Conservation (phyloP, 257 asterid genomes). For the Solanum chmielewskii region DNA sequence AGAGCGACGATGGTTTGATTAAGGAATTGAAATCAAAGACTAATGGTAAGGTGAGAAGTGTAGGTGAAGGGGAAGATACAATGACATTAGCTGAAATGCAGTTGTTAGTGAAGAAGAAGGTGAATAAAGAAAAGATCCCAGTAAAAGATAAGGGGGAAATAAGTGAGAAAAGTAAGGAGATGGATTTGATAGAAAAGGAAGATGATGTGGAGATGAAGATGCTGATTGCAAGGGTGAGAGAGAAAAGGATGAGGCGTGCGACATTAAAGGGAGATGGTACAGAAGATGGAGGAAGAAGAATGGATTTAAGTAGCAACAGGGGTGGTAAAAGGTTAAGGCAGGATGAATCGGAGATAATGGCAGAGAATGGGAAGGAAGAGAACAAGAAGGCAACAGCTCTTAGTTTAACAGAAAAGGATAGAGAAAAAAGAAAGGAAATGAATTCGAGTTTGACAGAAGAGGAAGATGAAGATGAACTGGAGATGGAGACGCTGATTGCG, state of each 20-base stretch:
- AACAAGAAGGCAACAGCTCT: not conserved
- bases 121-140: not conserved
- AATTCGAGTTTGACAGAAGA: not conserved
- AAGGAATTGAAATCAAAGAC: conserved; percentile 2
- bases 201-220: not conserved
- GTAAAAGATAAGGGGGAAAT: conserved; percentile 2
- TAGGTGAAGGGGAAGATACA: conserved; percentile 30
- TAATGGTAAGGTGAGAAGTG: conserved; percentile 8
- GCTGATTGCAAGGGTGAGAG: conserved; percentile 6
- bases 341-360: conserved; percentile 10
- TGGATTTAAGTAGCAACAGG: not conserved
- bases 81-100: conserved; percentile 85
- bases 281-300: not conserved
- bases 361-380: not conserved
- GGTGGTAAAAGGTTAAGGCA: not conserved
- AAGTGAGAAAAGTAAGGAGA: not conserved
- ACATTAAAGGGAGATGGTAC: not conserved
- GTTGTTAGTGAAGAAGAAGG: conserved; percentile 34
- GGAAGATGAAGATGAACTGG: conserved; percentile 3
- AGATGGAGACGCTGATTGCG: not conserved
- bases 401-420: not conserved
- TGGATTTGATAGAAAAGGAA: not conserved
- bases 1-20: not conserved
- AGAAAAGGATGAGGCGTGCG: conserved; percentile 7
- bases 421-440: not conserved